Percentiles rank a stretch among this genome's conserved stretches.
phyloP scores from a whole-genome alignment of 208 protist species.

The Naegleria fowleri region DNA sequence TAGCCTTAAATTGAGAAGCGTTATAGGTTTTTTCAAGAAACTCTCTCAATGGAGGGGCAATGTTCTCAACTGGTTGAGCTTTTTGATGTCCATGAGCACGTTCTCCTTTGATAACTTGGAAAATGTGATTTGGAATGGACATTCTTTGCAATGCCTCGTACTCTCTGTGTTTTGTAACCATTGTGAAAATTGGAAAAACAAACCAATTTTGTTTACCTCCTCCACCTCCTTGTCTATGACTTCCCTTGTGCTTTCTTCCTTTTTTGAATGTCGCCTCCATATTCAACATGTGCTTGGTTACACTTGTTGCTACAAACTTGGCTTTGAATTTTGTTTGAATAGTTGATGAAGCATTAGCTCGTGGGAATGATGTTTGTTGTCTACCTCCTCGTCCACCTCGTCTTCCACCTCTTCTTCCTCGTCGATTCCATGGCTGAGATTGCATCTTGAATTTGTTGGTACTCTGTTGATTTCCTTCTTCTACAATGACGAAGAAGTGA shows the following conservation, averaged over 20 bases:
- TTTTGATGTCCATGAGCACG: neutral
- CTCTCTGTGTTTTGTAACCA: conserved; percentile 23
- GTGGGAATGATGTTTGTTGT: neutral
- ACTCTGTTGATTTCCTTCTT: neutral
- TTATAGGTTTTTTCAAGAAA: neutral
- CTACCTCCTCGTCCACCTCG: neutral
- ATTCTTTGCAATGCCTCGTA: conserved; percentile 14
- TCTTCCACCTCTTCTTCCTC: neutral
- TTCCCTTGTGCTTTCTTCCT: neutral
- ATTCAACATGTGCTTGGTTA: neutral
- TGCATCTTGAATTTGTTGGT: neutral
- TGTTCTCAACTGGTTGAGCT: neutral
- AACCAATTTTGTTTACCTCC: neutral
- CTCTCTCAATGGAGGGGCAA: neutral
- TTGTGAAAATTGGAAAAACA: neutral
- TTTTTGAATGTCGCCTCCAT: neutral
- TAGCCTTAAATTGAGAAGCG: neutral
- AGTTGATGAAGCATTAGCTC: neutral
- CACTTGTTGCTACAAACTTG: neutral
- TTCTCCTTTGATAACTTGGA: neutral
- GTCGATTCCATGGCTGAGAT: neutral
- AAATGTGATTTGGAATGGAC: neutral
- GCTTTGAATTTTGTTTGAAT: neutral
- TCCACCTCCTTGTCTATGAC: neutral
- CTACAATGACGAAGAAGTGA: conserved; percentile 12